A percentile compares a stretch with the other conserved stretches of the same genome.
Evolutionary conservation across 768 basidiomycete species (phyloP).

Genomic region (Suillus lakei): DNA sequence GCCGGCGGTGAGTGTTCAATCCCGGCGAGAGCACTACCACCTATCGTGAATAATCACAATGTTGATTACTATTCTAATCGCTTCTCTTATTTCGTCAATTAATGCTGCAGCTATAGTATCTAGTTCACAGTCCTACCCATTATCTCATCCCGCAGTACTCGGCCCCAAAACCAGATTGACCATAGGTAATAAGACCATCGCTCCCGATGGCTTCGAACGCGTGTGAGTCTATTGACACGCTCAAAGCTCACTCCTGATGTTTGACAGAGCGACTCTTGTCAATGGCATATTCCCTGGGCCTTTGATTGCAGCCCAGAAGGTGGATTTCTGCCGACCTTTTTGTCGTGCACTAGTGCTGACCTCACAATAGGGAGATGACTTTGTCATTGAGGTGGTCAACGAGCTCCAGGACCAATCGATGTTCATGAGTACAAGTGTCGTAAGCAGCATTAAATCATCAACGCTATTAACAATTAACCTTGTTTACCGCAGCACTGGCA

Average conservation of each 20-base stretch:
- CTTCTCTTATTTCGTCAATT: too few relatives aligned
- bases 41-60: constrained; percentile 13
- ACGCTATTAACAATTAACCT: not conserved
- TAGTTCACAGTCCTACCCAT: constrained; percentile 16
- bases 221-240: constrained; percentile 33
- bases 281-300: constrained; percentile 49
- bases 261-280: constrained; percentile 44
- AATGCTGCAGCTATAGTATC: constrained; percentile 24
- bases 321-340: too few relatives aligned
- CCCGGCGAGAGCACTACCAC: not conserved
- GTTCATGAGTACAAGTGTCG: constrained; percentile 54
- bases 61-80: constrained; percentile 14
- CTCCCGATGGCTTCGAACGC: constrained; percentile 50
- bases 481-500: constrained; percentile 6
- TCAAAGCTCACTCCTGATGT: not conserved
- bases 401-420: constrained; percentile 48
- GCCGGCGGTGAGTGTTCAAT: not conserved
- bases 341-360: constrained; percentile 2
- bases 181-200: too few relatives aligned
- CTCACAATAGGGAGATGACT: constrained; percentile 38
- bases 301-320: too few relatives aligned
- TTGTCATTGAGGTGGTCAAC: constrained; percentile 51
- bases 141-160: constrained; percentile 13
- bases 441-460: constrained; percentile 26
- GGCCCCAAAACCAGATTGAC: constrained; percentile 30